These are phyloP conservation scores for Lodderomyces jiufengensis DNA, from an alignment of 1,139 yeast genomes.

Conservation along the genomic window DNA sequence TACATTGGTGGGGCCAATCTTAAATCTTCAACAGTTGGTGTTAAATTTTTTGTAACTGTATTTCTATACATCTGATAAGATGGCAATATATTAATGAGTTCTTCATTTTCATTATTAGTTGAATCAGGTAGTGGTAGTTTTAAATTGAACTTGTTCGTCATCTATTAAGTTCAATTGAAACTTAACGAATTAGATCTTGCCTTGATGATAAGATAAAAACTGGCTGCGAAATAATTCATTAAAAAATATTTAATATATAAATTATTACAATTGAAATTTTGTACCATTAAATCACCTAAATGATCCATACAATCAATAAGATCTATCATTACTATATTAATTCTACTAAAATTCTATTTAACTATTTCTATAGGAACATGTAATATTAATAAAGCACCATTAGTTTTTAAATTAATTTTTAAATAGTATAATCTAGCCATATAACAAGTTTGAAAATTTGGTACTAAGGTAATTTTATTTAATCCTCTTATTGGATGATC, in stretches of 20 bases:
- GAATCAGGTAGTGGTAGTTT: not conserved
- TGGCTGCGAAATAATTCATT: too few relatives aligned
- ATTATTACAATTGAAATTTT: too few relatives aligned
- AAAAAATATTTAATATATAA: too few relatives aligned
- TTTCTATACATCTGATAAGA: constrained; percentile 42
- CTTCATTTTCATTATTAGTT: constrained; percentile 5
- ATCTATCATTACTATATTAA: too few relatives aligned
- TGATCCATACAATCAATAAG: too few relatives aligned
- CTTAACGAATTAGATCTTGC: too few relatives aligned
- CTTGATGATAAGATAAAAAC: too few relatives aligned
- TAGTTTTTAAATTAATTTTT: constrained; percentile 27
- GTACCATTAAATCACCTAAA: too few relatives aligned
- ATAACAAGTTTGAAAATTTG: constrained; percentile 55
- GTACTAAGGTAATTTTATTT: constrained; percentile 44
- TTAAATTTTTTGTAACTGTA: constrained; percentile 35
- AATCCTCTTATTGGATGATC: constrained; percentile 23
- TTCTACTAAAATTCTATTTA: too few relatives aligned
- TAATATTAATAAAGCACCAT: constrained; percentile 32
- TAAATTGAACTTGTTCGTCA: not conserved
- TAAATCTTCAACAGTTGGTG: constrained; percentile 32
- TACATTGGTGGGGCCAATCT: constrained; percentile 36
- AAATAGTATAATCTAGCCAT: constrained; percentile 50
- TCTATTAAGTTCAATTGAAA: too few relatives aligned
- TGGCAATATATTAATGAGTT: constrained; percentile 37
- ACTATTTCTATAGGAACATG: constrained; percentile 37